Evolutionary conservation across 2,329 filamentous ascomycete genomes (phyloP).

Genomic region (Penicillium sp.): DNA sequence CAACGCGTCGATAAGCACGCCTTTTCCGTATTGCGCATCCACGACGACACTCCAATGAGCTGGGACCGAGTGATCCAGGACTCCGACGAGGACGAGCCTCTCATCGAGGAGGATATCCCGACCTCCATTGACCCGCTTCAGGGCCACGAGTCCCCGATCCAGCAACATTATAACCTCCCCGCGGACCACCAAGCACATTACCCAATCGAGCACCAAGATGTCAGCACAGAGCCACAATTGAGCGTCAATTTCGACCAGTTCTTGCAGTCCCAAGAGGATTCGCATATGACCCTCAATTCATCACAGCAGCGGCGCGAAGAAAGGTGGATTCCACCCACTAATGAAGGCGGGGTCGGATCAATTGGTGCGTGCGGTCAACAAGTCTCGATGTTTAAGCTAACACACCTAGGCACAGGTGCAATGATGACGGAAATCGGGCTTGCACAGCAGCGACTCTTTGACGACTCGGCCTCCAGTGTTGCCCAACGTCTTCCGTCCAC

Average conservation of each 20-base stretch:
- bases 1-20: constrained; percentile 10
- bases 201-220: constrained; percentile 10
- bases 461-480: constrained; percentile 24
- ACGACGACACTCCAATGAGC: constrained; percentile 30
- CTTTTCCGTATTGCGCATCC: constrained; percentile 1
- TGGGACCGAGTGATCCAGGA: constrained; percentile 43
- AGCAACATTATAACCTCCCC: constrained; percentile 11
- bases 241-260: constrained; percentile 41
- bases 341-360: constrained; percentile 28
- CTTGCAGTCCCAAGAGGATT: constrained; percentile 31
- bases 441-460: constrained; percentile 33
- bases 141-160: constrained; percentile 11
- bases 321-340: constrained; percentile 32
- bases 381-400: background rate
- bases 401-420: constrained; percentile 18
- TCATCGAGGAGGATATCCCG: constrained; percentile 27
- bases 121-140: constrained; percentile 22
- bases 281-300: constrained; percentile 18
- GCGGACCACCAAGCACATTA: constrained; percentile 10
- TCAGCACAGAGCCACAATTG: constrained; percentile 20
- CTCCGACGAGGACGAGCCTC: constrained; percentile 44
- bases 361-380: constrained; percentile 24
- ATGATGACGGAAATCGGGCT: constrained; percentile 37
- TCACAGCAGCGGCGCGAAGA: constrained; percentile 38
- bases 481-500: constrained; percentile 15